phyloP scores from a whole-genome alignment of 768 basidiomycete genomes.

The Boletus speciosus region DNA sequence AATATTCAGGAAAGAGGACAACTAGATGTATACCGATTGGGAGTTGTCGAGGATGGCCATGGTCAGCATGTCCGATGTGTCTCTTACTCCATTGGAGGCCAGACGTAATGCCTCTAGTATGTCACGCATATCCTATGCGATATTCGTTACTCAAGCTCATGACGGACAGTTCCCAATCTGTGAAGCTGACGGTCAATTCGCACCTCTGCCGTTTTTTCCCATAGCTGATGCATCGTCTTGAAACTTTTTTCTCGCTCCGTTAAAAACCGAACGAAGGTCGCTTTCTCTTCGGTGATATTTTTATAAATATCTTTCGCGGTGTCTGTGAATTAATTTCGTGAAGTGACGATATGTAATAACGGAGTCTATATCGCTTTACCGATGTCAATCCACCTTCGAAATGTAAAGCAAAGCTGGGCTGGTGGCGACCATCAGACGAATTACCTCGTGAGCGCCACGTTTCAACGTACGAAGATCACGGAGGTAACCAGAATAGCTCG shows the following conservation, averaged over 20 bases:
- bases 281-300: conserved; percentile 60
- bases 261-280: conserved; percentile 46
- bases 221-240: conserved; percentile 26
- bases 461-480: conserved; percentile 66
- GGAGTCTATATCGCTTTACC: conserved; percentile 39
- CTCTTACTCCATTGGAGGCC: conserved; percentile 18
- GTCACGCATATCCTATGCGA: conserved; percentile 30
- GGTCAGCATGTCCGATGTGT: conserved; percentile 20
- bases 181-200: conserved; percentile 4
- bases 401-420: conserved; percentile 79
- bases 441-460: conserved; percentile 3
- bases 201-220: conserved; percentile 29
- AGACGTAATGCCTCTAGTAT: conserved; percentile 17
- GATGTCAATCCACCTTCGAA: conserved; percentile 70
- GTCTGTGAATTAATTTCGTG: conserved; percentile 37
- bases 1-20: neutral
- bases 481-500: conserved; percentile 80
- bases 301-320: conserved; percentile 62
- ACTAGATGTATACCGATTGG: conserved; percentile 17
- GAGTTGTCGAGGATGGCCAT: conserved; percentile 13
- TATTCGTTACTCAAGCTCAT: neutral
- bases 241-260: conserved; percentile 41
- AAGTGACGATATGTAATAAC: conserved; percentile 5
- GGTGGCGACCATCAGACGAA: conserved; percentile 22
- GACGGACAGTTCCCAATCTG: neutral